Evolutionary conservation across 805 yeast genomes (phyloP).

Genomic region (Lachancea sp.): DNA sequence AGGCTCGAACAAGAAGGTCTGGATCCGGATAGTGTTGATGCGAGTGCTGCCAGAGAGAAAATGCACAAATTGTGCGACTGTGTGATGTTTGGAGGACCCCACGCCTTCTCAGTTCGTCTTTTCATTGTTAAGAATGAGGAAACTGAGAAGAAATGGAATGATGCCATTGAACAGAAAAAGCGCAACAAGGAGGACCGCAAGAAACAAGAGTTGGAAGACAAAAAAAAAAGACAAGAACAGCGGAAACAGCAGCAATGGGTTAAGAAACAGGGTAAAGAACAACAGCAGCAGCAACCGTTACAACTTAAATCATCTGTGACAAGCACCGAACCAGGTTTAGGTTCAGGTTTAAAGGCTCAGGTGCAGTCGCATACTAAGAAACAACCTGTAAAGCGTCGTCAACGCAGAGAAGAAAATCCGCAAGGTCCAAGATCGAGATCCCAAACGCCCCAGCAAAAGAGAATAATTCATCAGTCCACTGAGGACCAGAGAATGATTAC

Average conservation of each 20-base stretch:
- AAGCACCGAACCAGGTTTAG: not conserved
- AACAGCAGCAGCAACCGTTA: conserved; percentile 5
- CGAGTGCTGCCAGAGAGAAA: conserved; percentile 55
- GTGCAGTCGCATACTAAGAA: conserved; percentile 1
- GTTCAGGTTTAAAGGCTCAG: not conserved
- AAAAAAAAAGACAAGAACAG: conserved; percentile 22
- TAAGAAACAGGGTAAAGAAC: conserved; percentile 25
- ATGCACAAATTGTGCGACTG: conserved; percentile 88
- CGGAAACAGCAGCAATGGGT: conserved; percentile 23
- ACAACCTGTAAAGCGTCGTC: conserved; percentile 14
- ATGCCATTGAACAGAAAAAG: conserved; percentile 34
- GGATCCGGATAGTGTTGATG: conserved; percentile 13
- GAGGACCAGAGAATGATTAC: conserved; percentile 73
- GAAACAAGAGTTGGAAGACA: conserved; percentile 31
- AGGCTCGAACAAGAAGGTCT: conserved; percentile 11
- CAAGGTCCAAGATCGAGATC: conserved; percentile 46
- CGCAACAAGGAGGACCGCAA: conserved; percentile 35
- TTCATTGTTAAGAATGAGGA: conserved; percentile 83
- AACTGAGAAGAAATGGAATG: conserved; percentile 44
- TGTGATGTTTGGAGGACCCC: conserved; percentile 71
- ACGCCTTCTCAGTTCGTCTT: conserved; percentile 64
- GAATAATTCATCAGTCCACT: conserved; percentile 69
- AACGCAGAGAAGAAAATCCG: conserved; percentile 12
- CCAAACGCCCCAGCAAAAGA: conserved; percentile 61
- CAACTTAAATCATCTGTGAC: conserved; percentile 5